A percentile compares a stretch with the other conserved stretches of the same genome.
These are phyloP conservation scores for Fusarium sp. DNA, from an alignment of 2,329 filamentous ascomycete species.

Conservation along the genomic window DNA sequence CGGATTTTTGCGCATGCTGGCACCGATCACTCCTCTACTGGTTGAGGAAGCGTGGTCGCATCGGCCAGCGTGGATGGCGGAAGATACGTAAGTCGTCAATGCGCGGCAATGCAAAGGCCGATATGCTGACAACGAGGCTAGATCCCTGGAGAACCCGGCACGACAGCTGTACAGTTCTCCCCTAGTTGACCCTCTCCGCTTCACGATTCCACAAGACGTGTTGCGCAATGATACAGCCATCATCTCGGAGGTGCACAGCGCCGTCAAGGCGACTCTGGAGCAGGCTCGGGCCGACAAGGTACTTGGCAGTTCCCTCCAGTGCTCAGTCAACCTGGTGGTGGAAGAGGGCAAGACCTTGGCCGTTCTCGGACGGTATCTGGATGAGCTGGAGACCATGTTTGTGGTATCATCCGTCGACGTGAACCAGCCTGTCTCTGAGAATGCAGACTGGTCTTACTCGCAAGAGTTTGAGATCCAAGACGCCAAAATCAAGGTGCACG, in stretches of 20 bases:
- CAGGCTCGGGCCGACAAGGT: conserved; percentile 72
- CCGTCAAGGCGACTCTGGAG: conserved; percentile 80
- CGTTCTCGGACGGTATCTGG: conserved; percentile 51
- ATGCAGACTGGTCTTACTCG: conserved; percentile 52
- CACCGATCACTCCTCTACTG: conserved; percentile 80
- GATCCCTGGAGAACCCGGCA: conserved; percentile 51
- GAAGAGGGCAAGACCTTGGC: conserved; percentile 48
- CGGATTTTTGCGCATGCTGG: conserved; percentile 78
- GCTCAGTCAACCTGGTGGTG: conserved; percentile 67
- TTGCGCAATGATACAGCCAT: conserved; percentile 55
- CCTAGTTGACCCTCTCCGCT: conserved; percentile 51
- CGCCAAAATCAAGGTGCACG: conserved; percentile 51
- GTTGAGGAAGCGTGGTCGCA: conserved; percentile 90
- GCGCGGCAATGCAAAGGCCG: not conserved
- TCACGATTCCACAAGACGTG: conserved; percentile 50
- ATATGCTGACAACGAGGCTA: conserved; percentile 36
- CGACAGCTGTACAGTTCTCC: conserved; percentile 57
- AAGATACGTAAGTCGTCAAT: conserved; percentile 51
- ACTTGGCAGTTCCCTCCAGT: conserved; percentile 82
- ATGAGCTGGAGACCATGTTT: conserved; percentile 69
- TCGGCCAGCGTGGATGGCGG: conserved; percentile 69
- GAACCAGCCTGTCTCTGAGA: conserved; percentile 46
- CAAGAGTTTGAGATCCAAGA: conserved; percentile 55
- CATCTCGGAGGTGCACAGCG: conserved; percentile 65
- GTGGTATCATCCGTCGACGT: conserved; percentile 71